These are phyloP conservation scores for Besnoitia besnoiti DNA, from an alignment of 169 alveolate species.

Conservation along the genomic window DNA sequence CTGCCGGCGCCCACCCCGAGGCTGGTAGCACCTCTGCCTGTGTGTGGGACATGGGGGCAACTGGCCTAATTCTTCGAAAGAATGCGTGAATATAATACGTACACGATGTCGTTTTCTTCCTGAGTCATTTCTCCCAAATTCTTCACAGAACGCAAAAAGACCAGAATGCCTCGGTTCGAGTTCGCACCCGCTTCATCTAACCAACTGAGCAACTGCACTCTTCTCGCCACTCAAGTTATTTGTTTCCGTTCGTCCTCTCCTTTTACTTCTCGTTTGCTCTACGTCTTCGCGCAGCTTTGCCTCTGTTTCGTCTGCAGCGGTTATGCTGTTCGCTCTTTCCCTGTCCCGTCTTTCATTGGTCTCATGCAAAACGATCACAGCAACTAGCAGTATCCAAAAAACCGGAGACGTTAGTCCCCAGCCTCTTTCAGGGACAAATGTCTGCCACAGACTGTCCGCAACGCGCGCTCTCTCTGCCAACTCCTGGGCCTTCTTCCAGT, in stretches of 20 bases:
- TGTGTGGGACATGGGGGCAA: too few relatives aligned
- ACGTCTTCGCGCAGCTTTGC: slow-evolving; percentile 4
- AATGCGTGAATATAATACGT: too few relatives aligned
- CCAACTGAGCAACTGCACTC: too few relatives aligned
- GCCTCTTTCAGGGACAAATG: slow-evolving; percentile 24
- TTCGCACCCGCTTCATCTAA: too few relatives aligned
- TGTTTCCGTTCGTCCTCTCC: neutral
- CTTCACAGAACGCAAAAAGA: too few relatives aligned
- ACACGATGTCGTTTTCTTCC: too few relatives aligned
- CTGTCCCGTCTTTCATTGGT: slow-evolving; percentile 12
- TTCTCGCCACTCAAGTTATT: neutral
- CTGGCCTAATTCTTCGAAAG: too few relatives aligned
- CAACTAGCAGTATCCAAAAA: slow-evolving; percentile 28
- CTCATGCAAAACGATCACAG: slow-evolving; percentile 1
- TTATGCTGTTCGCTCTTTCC: neutral
- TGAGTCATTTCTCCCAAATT: too few relatives aligned
- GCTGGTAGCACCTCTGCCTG: too few relatives aligned
- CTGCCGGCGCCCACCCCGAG: too few relatives aligned
- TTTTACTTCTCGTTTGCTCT: neutral
- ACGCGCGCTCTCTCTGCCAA: slow-evolving; percentile 25
- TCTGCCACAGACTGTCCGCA: slow-evolving; percentile 31
- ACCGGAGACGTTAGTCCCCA: slow-evolving; percentile 31
- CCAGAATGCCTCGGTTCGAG: too few relatives aligned
- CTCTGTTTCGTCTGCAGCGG: slow-evolving; percentile 23
- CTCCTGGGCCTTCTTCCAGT: neutral